Conservation (phyloP, 2,329 filamentous ascomycete species). For the Hortaea werneckii region DNA sequence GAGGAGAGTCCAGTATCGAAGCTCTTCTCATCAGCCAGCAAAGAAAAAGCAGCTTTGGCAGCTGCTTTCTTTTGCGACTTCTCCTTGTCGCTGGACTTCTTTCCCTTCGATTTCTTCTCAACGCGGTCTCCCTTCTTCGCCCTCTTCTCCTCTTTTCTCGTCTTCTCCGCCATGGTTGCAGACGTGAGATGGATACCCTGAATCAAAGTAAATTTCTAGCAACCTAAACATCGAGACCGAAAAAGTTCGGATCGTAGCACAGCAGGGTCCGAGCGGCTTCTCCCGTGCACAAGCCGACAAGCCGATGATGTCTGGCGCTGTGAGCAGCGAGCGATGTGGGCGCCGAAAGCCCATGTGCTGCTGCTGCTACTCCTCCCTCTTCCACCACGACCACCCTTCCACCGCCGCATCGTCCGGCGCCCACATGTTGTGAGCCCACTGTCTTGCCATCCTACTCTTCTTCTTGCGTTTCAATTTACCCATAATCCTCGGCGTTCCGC, state of each 20-base stretch:
- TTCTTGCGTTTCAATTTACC: background rate
- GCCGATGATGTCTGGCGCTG: too few relatives aligned
- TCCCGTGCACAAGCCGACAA: too few relatives aligned
- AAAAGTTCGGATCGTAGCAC: too few relatives aligned
- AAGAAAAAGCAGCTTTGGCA: conserved; percentile 9
- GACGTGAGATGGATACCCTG: too few relatives aligned
- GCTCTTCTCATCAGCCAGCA: conserved; percentile 26
- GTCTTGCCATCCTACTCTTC: background rate
- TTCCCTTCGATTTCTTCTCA: conserved; percentile 8
- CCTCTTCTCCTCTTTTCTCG: conserved; percentile 3
- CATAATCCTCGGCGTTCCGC: background rate
- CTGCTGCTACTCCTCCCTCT: background rate
- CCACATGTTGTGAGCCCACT: background rate
- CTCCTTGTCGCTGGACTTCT: background rate
- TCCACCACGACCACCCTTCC: background rate
- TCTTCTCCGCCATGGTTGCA: background rate
- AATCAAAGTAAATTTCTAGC: too few relatives aligned
- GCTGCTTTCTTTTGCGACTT: conserved; percentile 11
- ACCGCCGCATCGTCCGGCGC: background rate
- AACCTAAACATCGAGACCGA: too few relatives aligned
- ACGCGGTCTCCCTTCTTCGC: conserved; percentile 11
- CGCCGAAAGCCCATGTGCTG: background rate
- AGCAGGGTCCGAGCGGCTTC: too few relatives aligned
- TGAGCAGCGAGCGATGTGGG: too few relatives aligned
- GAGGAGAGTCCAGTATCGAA: conserved; percentile 37